These are phyloP conservation scores for Thuja plicata DNA, from an alignment of 83 land plant genomes.

Conservation along the genomic window DNA sequence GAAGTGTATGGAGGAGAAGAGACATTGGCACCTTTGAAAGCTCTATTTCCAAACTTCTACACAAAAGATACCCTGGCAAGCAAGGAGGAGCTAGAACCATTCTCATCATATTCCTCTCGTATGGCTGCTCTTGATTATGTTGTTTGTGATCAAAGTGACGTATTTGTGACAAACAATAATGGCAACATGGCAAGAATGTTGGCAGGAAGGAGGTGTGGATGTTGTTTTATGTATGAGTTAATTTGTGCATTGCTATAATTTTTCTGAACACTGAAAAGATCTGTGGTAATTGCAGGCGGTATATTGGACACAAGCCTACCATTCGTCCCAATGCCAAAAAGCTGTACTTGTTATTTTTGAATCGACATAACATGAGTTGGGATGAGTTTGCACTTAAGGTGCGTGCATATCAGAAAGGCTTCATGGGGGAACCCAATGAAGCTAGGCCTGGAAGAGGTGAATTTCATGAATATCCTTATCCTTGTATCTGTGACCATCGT, in stretches of 20 bases:
- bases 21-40: slow-evolving; percentile 73
- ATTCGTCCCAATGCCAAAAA: slow-evolving; percentile 81
- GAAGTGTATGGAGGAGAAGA: slow-evolving; percentile 96
- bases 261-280: background rate
- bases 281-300: slow-evolving; percentile 58
- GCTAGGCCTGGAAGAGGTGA: slow-evolving; percentile 78
- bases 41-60: slow-evolving; percentile 81
- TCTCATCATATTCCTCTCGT: slow-evolving; percentile 70
- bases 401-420: slow-evolving; percentile 62
- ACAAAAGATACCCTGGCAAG: slow-evolving; percentile 84
- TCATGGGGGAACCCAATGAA: slow-evolving; percentile 91
- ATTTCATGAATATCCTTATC: slow-evolving; percentile 71
- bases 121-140: slow-evolving; percentile 96
- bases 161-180: slow-evolving; percentile 91
- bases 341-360: slow-evolving; percentile 58
- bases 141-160: slow-evolving; percentile 92
- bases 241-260: background rate
- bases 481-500: slow-evolving; percentile 68
- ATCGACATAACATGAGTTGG: slow-evolving; percentile 59
- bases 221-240: background rate
- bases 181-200: slow-evolving; percentile 97
- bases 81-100: slow-evolving; percentile 63
- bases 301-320: slow-evolving; percentile 78
- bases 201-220: slow-evolving; percentile 82
- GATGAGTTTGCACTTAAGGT: slow-evolving; percentile 61